Base-by-base conservation (phyloP, 768 basidiomycete species). In the Hericium erinaceus region DNA sequence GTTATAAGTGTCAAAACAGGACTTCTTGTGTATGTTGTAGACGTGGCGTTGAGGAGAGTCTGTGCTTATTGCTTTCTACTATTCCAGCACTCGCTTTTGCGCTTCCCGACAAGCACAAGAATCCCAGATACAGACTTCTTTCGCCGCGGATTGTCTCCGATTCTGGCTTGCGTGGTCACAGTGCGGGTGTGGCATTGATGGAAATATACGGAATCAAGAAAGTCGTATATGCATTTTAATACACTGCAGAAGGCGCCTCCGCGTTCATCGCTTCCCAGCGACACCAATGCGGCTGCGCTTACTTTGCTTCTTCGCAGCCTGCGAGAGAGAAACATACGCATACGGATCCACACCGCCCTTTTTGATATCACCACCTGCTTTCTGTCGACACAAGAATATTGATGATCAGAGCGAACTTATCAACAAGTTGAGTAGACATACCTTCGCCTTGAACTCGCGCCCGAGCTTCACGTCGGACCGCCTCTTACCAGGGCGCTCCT, bases 401-500 rank as follows among this genome's bases (percentile, higher is more conserved):
- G 1, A 46, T 46, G 44, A n/a, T n/a, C 16, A 65, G 49, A 46
- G 16, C 39, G 37, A 28, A 24, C 24, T 60, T 37, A 54, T 54
- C 20, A 13, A 13, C 24, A 24, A 16, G 58, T 56, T 41, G 48
- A 6, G 44, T 20, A 60, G 8, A 71, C 83, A 57, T 63, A 92
- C 95, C 84, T 94, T 98, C 33, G 97, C 92, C 70, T 89, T 95
- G 78, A 97, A 98, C 69, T 98, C 94, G 13, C 83, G 83, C 12
- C 97, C 97, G 52, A 80, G 80, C 73, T 69, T 79, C 51, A 69
- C 74, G 73, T 75, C 81, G 70, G 74, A 81, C 77, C 71, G 77
- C 64, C 74, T 80, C 79, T 70, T 76, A 44, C 65, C 24, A 9
- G 49, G 4, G 12, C 49, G 49, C 49, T 24, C 49, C 49, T 20